Evolutionary conservation across 352 stramenopile genomes (phyloP), one percentile per base, ranked within the genome.

Genomic region (Hyaloperonospora arabidopsidis): DNA sequence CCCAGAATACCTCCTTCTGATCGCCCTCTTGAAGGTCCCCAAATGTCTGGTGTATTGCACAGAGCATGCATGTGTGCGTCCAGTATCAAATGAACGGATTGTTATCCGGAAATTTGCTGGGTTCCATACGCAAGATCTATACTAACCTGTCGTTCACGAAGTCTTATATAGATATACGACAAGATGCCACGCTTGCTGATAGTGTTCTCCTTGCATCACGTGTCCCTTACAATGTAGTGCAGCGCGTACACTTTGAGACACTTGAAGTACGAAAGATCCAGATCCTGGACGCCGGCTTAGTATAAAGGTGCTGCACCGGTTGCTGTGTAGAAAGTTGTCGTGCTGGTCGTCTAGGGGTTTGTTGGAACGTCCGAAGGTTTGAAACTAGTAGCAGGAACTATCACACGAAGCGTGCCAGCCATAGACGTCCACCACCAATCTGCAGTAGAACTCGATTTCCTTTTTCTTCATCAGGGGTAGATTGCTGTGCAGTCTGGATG

Each of bases 191-290:
- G 80, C 32, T 87, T 68, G 54, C 69, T 77, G 49, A 90, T 79
- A 59, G 88, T 85, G 65, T 88, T 65, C 56, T 88, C 72, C 40
- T 68, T 70, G 39, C 75, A 73, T n/a, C 55, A 44, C 38, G 63
- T 56, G 68, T 90, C 77, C 51, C 81, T 83, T 51, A 87, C 76
- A 47, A 88, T 86, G 40, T 70, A 82, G 54, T 87, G 87, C 36
- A 77, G 80, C 41, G 75, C 67, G 59, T 87, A 90, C 22, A 90
- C 77, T 52, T 90, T 90, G 65, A 70, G 73, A 68, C 75, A 84
- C 48, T 87, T 86, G 32, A 90, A 68, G 59, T 87, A 90, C 58
- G 86, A 69, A n/a, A 90, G 63, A 32, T 29, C 25, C 25, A 7
- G 3, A 7, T 29, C 25, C 25, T 29, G 3, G 25, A 29, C 25